Percentiles rank a stretch among this genome's conserved stretches.
Conservation (phyloP, 2,329 filamentous ascomycete genomes). For the Teratosphaeria destructans region DNA sequence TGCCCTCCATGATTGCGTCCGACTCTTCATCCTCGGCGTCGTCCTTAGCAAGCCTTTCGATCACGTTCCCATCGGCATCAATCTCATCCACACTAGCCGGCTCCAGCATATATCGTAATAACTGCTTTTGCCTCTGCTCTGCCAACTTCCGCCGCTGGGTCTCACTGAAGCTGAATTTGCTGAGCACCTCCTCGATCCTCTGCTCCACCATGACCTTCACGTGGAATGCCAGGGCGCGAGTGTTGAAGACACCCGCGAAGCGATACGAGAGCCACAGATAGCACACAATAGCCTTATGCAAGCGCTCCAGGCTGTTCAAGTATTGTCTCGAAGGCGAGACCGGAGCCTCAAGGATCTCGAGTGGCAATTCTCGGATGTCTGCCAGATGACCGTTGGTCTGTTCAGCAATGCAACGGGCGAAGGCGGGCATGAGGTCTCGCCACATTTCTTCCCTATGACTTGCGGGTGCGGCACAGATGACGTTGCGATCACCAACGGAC, state of each 20-base stretch:
- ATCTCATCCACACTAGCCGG: background rate
- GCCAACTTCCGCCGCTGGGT: conserved; percentile 17
- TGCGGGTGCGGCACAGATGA: conserved; percentile 63
- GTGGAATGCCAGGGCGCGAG: conserved; percentile 65
- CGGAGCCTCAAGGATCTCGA: conserved; percentile 51
- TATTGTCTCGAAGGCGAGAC: conserved; percentile 42
- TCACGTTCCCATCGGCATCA: conserved; percentile 2
- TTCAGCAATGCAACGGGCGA: conserved; percentile 60
- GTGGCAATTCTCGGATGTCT: conserved; percentile 57
- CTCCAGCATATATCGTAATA: conserved; percentile 12
- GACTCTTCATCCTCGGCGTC: background rate
- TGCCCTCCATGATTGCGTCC: background rate
- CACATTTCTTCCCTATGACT: conserved; percentile 43
- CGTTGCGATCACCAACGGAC: conserved; percentile 61
- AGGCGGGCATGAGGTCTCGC: conserved; percentile 44
- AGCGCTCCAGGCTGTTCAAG: conserved; percentile 57
- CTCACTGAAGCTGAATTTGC: conserved; percentile 41
- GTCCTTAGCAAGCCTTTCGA: background rate
- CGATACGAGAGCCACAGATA: conserved; percentile 93
- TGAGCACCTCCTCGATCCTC: conserved; percentile 56
- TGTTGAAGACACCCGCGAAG: conserved; percentile 69
- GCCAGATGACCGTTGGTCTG: conserved; percentile 58
- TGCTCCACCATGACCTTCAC: conserved; percentile 68
- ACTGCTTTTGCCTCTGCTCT: conserved; percentile 16
- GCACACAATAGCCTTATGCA: conserved; percentile 73